Evolutionary conservation across 352 stramenopile genomes (phyloP), one percentile per base, ranked within the genome.

Genomic region (Phytophthora ohioensis): DNA sequence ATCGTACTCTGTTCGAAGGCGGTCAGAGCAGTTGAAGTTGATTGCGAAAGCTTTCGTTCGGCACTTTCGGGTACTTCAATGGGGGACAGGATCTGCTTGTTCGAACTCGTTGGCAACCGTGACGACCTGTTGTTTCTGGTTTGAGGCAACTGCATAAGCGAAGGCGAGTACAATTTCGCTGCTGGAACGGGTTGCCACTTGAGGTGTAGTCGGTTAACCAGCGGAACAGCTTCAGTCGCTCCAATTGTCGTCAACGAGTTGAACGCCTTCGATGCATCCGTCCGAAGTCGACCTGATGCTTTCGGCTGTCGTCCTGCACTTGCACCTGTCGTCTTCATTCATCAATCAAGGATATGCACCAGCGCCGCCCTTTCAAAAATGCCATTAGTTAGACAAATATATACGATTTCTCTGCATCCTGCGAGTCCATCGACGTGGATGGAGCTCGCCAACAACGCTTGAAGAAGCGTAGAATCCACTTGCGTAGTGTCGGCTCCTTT

Each of bases 391-490:
- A 89, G 59, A 87, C 79, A 64, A 87, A 89, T 61, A 86, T 87
- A 71, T 78, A 81, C 31, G 81, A 67, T 49, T 87, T 89, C 27
- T 80, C 80, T 32, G 60, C 68, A 41, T 87, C 79, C 11, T 84
- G 76, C 3, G 63, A 70, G 38, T 84, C 73, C n/a, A 67, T 83
- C 9, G 75, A 71, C 7, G 65, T 61, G 1, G 69, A 72, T 41
- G 79, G 79, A 35, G 69, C 68, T 53, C 77, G 75, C 73, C 81
- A 90, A 51, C 85, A 92, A 7, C 86, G 84, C 68, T 94, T 90
- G 62, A 94, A 94, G 51, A 94, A 94, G 49, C 87, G 85, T 27
- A 94, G 57, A 17, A 94, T 92, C 87, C 87, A 92, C 51, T 92
- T 92, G 60, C 87, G 82, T 55, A 94, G 71, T 27, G 84, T 92